Base-by-base conservation (phyloP, 257 asterid genomes). In the Ligustrum vulgare region DNA sequence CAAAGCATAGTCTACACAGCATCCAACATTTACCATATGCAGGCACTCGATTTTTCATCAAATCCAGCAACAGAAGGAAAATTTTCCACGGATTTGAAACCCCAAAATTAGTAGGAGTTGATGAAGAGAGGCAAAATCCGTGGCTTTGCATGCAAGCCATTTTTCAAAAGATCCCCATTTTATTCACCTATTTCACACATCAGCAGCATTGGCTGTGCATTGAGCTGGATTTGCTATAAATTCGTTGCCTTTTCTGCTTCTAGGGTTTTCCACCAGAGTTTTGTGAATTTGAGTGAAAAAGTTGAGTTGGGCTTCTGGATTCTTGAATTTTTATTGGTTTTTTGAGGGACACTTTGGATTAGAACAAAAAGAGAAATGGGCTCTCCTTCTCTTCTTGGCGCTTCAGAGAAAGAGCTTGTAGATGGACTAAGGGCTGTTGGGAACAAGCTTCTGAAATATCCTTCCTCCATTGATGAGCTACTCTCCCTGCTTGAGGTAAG, bases 111-210 rank as follows among this genome's bases (percentile, higher is more conserved):
- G 81, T 69, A 56, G 69, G 31, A 81, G 77, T 84, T 79, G 28
- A 81, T 79, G 78, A 79, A 60, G 79, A 62, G 80, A 71, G 82
- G 77, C 80, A 20, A 76, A 79, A 81, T 81, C 84, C 80, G 72
- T 35, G 78, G 79, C 78, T 68, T 51, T 81, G 86, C 88, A 84
- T 81, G 88, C 75, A 84, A 47, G 71, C 60, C 85, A 76, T 74
- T 75, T 76, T 73, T 80, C 82, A 70, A 74, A 70, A 73, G 35
- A 31, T 39, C 76, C 73, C 76, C 63, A 75, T 63, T 78, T 80
- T 67, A 34, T 75, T 72, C 66, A 58, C 45, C 69, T 72, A 63
- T 8, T 39, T n/a, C n/a, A 39, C 47, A 37, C 65, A 37, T 73
- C 75, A 64, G 41, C 81, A 20, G 62, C 78, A 43, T 71, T 77